Evolutionary conservation across 2,329 filamentous ascomycete genomes (phyloP), one percentile per base, ranked within the genome.

Genomic region (Colletotrichum trifolii): DNA sequence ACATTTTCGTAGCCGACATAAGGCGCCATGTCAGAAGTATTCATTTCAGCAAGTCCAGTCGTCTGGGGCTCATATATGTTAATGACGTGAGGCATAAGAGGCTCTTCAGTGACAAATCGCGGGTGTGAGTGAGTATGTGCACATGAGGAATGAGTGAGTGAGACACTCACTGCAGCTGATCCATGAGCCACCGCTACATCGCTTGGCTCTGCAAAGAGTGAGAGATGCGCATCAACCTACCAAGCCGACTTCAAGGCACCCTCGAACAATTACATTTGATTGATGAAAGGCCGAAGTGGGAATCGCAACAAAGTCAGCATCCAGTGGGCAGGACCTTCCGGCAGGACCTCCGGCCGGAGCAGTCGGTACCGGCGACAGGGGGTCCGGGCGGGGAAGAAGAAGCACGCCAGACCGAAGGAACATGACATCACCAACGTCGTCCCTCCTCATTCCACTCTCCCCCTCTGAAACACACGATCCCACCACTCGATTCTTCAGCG

Each of bases 351-450:
- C 11, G 46, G 40, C 62, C 50, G 58, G 39, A 53, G 53, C 53
- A 11, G 46, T n/a, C 4, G 25, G 25, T 50, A 25, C 45, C 46
- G 45, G 52, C 39, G 46, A 53, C 50, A 52, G 35, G 45, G 56
- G 57, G 25, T 55, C 52, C 34, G 46, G 50, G 62, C 45, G 58
- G 57, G 62, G 58, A 45, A 43, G 42, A 54, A 5, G 25, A 25
- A 25, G 59, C 63, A 66, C 47, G 63, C 63, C 63, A 66, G 63
- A 66, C 46, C 52, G 40, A 12, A 39, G n/a, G 35, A 15, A 47
- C 59, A 66, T 66, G 63, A 66, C 63, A 66, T 66, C 63, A 66
- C 53, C 52, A 53, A 25, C 25, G 25, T 25, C 25, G 25, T 25
- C 25, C 25, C 25, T 25, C 25, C 25, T 25, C 49, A 34, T 25